phyloP scores from a whole-genome alignment of 1,284 basidiomycete species.

The Meripilus lineatus region DNA sequence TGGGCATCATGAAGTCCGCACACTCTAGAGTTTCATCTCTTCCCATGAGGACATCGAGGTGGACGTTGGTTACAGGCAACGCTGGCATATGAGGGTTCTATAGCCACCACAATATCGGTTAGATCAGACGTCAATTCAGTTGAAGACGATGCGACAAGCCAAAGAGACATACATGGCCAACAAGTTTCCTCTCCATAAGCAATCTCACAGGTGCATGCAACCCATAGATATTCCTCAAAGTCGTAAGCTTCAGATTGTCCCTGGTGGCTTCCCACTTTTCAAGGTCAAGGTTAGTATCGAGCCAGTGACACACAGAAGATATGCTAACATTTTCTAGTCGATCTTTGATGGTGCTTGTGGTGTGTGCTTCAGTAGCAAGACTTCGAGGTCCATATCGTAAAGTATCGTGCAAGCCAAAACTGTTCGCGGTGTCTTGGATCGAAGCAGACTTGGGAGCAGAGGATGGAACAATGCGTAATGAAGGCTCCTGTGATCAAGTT shows the following conservation, averaged over 20 bases:
- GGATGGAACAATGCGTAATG: slow-evolving; percentile 64
- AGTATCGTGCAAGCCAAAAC: slow-evolving; percentile 75
- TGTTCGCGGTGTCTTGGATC: slow-evolving; percentile 62
- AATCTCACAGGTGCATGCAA: slow-evolving; percentile 84
- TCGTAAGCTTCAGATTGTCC: slow-evolving; percentile 79
- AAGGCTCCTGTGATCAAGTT: slow-evolving; percentile 56
- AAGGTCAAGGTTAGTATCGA: background rate
- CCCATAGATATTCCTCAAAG: slow-evolving; percentile 85
- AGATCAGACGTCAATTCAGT: background rate
- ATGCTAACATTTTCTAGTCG: slow-evolving; percentile 60
- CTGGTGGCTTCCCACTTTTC: slow-evolving; percentile 90
- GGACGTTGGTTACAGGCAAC: slow-evolving; percentile 68
- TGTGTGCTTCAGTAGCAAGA: slow-evolving; percentile 65
- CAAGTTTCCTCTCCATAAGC: slow-evolving; percentile 93
- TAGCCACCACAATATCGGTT: slow-evolving; percentile 1
- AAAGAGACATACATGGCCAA: slow-evolving; percentile 55
- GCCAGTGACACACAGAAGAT: background rate
- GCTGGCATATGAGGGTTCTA: slow-evolving; percentile 65
- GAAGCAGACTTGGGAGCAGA: slow-evolving; percentile 55
- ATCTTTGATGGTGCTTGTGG: slow-evolving; percentile 49
- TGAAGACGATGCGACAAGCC: too few relatives aligned
- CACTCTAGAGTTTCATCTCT: slow-evolving; percentile 75
- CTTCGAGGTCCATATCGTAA: slow-evolving; percentile 72
- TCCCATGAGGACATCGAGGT: slow-evolving; percentile 89
- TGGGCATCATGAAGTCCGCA: slow-evolving; percentile 31